Percentiles rank a stretch among this genome's conserved stretches.
These are phyloP conservation scores for Saccharomycopsis selenospora DNA, from an alignment of 805 yeast species.

Conservation along the genomic window DNA sequence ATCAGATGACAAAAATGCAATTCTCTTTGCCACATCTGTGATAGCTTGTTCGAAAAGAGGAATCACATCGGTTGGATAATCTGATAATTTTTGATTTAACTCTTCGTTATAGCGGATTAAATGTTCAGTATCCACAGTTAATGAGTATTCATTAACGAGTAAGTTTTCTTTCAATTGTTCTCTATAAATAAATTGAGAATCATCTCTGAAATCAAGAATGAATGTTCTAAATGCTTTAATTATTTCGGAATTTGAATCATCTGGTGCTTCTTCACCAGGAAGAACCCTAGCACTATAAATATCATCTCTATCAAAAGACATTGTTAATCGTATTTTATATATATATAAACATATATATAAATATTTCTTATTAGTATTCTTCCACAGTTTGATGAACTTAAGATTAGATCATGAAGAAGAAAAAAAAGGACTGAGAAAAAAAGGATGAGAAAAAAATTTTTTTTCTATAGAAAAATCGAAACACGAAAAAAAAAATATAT, in stretches of 20 bases:
- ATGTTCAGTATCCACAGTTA: conserved; percentile 76
- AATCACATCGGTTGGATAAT: conserved; percentile 82
- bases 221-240: conserved; percentile 74
- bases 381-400: too few species aligned
- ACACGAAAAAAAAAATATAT: too few species aligned
- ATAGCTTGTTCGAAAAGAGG: conserved; percentile 80
- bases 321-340: conserved; percentile 23
- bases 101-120: conserved; percentile 84
- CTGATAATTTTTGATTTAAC: conserved; percentile 72
- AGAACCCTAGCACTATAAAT: conserved; percentile 72
- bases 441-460: too few species aligned
- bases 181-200: conserved; percentile 76
- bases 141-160: conserved; percentile 61
- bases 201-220: conserved; percentile 77
- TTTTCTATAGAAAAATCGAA: too few species aligned
- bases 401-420: too few species aligned
- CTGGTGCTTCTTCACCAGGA: conserved; percentile 71
- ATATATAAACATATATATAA: too few species aligned
- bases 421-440: too few species aligned
- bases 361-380: too few species aligned
- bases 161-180: conserved; percentile 87
- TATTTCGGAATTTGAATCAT: conserved; percentile 57
- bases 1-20: conserved; percentile 42
- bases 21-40: conserved; percentile 76
- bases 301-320: conserved; percentile 73